These are phyloP conservation scores for Paraleonurus japonicus DNA, from an alignment of 257 asterid species.

Conservation along the genomic window DNA sequence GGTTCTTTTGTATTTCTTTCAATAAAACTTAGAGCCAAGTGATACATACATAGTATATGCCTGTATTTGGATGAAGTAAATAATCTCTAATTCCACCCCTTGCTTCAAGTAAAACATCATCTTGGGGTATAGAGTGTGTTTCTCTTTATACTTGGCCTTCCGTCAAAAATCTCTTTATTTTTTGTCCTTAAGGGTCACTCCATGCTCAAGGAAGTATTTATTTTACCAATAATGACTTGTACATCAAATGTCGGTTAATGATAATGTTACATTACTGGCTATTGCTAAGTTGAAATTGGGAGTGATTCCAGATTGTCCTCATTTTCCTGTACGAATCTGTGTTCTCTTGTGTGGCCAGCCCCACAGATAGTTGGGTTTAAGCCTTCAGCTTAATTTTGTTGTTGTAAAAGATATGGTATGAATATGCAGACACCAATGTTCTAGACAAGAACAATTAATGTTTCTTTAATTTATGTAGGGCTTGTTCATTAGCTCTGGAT, in stretches of 20 bases:
- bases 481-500: slow-evolving; percentile 1
- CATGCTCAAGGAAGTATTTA: background rate
- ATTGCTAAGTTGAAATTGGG: background rate
- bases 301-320: background rate
- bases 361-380: background rate
- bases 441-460: background rate
- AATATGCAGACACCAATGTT: background rate
- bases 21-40: slow-evolving; percentile 1
- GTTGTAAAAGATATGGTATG: background rate
- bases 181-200: background rate
- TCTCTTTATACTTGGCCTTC: slow-evolving; percentile 2
- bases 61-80: background rate
- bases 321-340: background rate
- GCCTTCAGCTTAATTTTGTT: background rate
- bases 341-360: background rate
- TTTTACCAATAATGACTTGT: background rate
- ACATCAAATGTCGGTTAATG: background rate
- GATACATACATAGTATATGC: background rate
- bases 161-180: background rate
- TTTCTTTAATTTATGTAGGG: background rate
- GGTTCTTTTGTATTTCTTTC: slow-evolving; percentile 43
- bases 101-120: slow-evolving; percentile 15
- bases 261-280: background rate
- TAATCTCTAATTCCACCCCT: background rate
- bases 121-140: slow-evolving; percentile 11